Evolutionary conservation across 257 asterid genomes (phyloP).

Genomic region (Solanum chiquidenum): DNA sequence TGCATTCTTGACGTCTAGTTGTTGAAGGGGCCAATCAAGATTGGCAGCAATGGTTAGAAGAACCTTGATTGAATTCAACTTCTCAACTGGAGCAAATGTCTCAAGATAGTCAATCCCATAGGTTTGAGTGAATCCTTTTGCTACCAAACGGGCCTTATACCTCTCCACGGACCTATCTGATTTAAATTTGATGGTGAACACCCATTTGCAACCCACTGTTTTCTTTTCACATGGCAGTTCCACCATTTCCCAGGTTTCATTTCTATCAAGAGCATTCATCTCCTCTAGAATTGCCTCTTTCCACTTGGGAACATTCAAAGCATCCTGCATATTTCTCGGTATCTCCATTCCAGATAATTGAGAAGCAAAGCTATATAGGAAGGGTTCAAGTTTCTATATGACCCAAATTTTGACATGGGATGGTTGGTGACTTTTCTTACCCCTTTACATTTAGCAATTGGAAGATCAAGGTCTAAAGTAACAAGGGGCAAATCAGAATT

Average conservation of each 20-base stretch:
- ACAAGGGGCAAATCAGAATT: background rate
- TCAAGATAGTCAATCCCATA: background rate
- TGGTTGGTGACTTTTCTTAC: background rate
- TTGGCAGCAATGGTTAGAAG: background rate
- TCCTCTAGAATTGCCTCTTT: background rate
- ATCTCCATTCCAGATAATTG: background rate
- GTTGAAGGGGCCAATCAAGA: background rate
- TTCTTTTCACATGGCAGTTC: background rate
- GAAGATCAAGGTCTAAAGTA: background rate
- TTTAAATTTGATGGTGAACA: background rate
- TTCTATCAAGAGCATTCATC: background rate
- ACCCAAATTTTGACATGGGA: background rate
- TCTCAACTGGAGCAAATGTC: background rate
- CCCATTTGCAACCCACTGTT: background rate
- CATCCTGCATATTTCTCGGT: background rate
- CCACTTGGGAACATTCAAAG: background rate
- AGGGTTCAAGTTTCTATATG: background rate
- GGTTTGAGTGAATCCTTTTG: background rate
- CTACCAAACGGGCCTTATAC: background rate
- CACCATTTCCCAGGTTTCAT: background rate
- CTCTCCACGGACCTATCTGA: background rate
- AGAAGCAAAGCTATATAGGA: background rate
- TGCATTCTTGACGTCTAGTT: background rate
- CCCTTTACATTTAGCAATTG: background rate
- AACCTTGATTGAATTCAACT: background rate